phyloP scores from a whole-genome alignment of 169 alveolate genomes.

The Theileria annulata region DNA sequence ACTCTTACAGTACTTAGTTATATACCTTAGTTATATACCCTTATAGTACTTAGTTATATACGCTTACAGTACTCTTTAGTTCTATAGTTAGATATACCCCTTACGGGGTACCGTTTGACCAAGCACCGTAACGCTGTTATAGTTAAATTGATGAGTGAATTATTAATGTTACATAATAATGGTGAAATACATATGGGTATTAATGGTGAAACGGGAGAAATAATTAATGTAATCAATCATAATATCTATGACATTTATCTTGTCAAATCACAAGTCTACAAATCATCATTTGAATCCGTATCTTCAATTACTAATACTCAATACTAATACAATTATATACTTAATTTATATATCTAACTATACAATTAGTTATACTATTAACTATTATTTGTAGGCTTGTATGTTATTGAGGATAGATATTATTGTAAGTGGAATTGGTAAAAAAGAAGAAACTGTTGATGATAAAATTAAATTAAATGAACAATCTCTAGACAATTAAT shows the following conservation, averaged over 20 bases:
- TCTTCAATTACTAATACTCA: conserved; percentile 47
- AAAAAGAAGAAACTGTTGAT: conserved; percentile 60
- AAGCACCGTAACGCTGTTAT: conserved; percentile 37
- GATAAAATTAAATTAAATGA: conserved; percentile 54
- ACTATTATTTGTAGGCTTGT: conserved; percentile 66
- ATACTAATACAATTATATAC: neutral
- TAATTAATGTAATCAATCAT: conserved; percentile 84
- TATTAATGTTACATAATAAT: conserved; percentile 85
- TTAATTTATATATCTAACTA: neutral
- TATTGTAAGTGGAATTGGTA: conserved; percentile 91
- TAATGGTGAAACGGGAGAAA: conserved; percentile 93
- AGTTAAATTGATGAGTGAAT: conserved; percentile 88
- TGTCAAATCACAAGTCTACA: conserved; percentile 93
- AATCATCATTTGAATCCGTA: conserved; percentile 93
- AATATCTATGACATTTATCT: conserved; percentile 92
- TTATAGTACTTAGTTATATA: neutral
- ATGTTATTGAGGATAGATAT: conserved; percentile 96
- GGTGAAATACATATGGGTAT: conserved; percentile 80
- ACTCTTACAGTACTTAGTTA: neutral
- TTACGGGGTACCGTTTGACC: neutral
- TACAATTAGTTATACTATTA: neutral
- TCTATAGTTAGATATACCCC: neutral
- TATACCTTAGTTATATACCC: neutral
- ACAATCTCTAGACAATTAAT: conserved; percentile 50
- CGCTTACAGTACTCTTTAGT: neutral